These are phyloP conservation scores for Symbiodinium pilosum DNA, from an alignment of 73 alveolate genomes.

Conservation along the genomic window DNA sequence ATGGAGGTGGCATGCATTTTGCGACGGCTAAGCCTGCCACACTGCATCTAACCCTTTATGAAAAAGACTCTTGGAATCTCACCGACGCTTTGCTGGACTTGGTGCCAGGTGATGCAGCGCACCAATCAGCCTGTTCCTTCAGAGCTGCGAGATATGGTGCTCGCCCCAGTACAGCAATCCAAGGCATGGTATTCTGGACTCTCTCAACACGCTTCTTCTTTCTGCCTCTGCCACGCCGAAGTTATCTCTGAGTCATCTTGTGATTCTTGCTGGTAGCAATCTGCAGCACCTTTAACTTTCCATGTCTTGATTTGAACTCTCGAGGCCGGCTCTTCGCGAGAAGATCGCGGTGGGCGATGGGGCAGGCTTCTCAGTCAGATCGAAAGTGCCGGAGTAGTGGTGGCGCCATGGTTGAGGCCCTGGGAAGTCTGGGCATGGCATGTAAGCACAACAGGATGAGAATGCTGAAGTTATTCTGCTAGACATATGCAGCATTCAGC, in stretches of 20 bases:
- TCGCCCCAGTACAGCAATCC: not conserved
- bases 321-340: slow-evolving; percentile 19
- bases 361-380: not conserved
- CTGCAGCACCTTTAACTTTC: no score
- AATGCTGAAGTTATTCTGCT: no score
- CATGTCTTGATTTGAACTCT: not conserved
- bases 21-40: not conserved
- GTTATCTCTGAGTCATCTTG: no score
- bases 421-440: no score
- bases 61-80: slow-evolving; percentile 73
- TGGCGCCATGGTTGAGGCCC: no score
- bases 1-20: slow-evolving; percentile 39
- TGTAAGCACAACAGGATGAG: no score
- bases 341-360: slow-evolving; percentile 8
- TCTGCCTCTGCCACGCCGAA: not conserved
- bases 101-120: slow-evolving; percentile 91
- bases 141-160: slow-evolving; percentile 73
- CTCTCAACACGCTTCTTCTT: no score
- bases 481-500: no score
- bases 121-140: slow-evolving; percentile 96
- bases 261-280: no score
- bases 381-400: no score
- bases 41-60: not conserved
- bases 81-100: slow-evolving; percentile 79
- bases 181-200: no score